Base-by-base conservation (phyloP, 2,329 filamentous ascomycete genomes). In the Sporothrix mexicana region DNA sequence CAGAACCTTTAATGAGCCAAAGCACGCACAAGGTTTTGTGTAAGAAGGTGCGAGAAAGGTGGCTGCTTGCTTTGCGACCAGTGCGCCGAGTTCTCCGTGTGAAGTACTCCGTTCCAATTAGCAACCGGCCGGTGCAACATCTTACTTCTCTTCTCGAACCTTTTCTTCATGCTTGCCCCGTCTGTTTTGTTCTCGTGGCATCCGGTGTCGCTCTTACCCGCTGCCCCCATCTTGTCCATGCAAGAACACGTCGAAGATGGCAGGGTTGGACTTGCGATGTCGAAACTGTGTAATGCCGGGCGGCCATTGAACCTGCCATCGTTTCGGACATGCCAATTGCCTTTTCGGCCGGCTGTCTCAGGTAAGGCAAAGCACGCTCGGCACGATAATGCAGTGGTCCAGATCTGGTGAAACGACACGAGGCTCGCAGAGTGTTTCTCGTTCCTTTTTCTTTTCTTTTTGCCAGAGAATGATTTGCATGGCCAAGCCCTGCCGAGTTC, bases 371-470 rank as follows among this genome's bases (percentile, higher is more conserved):
- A 25, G 36, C 15, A n/a, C n/a, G n/a, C n/a, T n/a, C n/a, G n/a
- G n/a, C n/a, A 23, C 7, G 36, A 45, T 12, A 62, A 43, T 62
- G 59, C 59, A 20, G n/a, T 62, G 30, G 36, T 45, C 8, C 59
- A 36, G 15, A 45, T 45, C 36, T 62, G 36, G 59, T 43, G 59
- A 45, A 62, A 62, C 36, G 12, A 62, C 36, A 23, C 59, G 59
- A 59, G 59, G 36, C 59, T 62, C 59, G 59, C 59, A 36, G 30
- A n/a, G 20, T 20, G n/a, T 45, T 9, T 23, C 51, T 55, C 10
- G 20, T 55, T 36, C 30, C 30, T 36, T 23, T 59, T 59, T 10
- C 30, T 59, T 13, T 15, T 59, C 13, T 17, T 8, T 36, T 62
- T 20, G 20, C 45, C 36, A 25, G 3, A 8, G 12, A 59, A n/a